Base-by-base conservation (phyloP, 225 moss, liverwort and hornwort species). In the Physcomitrellopsis africana region DNA sequence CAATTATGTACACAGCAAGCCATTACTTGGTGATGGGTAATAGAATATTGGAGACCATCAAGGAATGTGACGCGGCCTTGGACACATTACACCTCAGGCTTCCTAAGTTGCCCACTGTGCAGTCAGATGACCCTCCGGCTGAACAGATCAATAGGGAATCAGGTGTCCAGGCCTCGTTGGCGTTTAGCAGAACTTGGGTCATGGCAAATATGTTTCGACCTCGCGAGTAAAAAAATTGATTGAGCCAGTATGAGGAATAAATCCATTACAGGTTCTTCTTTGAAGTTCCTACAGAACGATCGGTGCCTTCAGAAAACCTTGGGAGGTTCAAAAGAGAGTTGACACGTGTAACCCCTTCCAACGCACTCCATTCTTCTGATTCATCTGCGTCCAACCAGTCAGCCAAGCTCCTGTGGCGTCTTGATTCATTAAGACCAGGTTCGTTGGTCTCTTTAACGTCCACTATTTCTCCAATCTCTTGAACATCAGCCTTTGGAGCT, bases 331-430 rank as follows among this genome's bases (percentile, higher is more conserved):
- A 11, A 13, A 87, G 81, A 42, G 87, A 84, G 42, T 87, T 87
- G 53, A 87, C 87, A 1, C 87, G 87, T 3, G 84, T 81, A 55
- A 87, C 62, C 37, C 87, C 87, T 10, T 87, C 87, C 76, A 87
- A 76, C 51, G 87, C 87, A 70, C 65, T 79, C 79, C 84, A 87
- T 2, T 58, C 84, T 71, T 87, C 84, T 10, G 79, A 55, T 69
- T 81, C 87, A 60, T 78, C 81, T 27, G 79, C 87, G 3, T 73
- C 87, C 81, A 87, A 76, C 87, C 87, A 87, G 67, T 87, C 87
- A 10, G 87, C 87, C 73, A 87, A 70, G 79, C 87, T 87, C 57
- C 87, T 70, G 54, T 72, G 86, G 45, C 70, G 76, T 79, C 62
- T 84, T 0, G 76, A 76, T 42, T 76, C 81, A 42, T 53, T 67